These are phyloP conservation scores for Cyclocybe cylindracea DNA, from an alignment of 768 basidiomycete genomes.

Conservation along the genomic window DNA sequence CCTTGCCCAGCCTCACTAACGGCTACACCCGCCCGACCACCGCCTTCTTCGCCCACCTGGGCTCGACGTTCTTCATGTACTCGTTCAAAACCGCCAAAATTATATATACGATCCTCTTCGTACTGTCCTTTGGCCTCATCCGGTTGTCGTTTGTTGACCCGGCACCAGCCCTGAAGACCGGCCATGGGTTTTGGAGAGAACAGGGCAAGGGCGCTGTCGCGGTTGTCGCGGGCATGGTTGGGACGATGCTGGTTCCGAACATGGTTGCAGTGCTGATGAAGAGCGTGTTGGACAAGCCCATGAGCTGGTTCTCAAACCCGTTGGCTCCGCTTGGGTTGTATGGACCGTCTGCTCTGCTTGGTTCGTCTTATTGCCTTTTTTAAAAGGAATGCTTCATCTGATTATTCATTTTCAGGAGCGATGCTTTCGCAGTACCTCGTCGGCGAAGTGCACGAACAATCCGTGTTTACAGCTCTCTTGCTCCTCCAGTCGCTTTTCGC, in stretches of 20 bases:
- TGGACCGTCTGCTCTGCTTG: conserved; percentile 71
- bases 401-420: conserved; percentile 44
- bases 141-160: conserved; percentile 34
- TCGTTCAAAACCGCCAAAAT: conserved; percentile 71
- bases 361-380: conserved; percentile 37
- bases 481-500: conserved; percentile 61
- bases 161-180: conserved; percentile 28
- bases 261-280: conserved; percentile 70
- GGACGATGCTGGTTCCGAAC: conserved; percentile 67
- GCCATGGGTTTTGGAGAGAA: conserved; percentile 38
- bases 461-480: conserved; percentile 59
- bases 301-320: conserved; percentile 88
- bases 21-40: conserved; percentile 57
- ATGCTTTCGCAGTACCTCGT: conserved; percentile 62
- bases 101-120: conserved; percentile 56
- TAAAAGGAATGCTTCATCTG: background rate
- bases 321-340: conserved; percentile 68
- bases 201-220: conserved; percentile 49
- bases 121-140: conserved; percentile 47
- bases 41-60: conserved; percentile 77
- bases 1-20: conserved; percentile 62
- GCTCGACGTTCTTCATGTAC: conserved; percentile 71
- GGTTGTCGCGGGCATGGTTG: conserved; percentile 50
- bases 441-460: conserved; percentile 57
- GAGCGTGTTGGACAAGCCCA: conserved; percentile 57